Base-by-base conservation (phyloP, 768 basidiomycete species). In the Trametes elegans region DNA sequence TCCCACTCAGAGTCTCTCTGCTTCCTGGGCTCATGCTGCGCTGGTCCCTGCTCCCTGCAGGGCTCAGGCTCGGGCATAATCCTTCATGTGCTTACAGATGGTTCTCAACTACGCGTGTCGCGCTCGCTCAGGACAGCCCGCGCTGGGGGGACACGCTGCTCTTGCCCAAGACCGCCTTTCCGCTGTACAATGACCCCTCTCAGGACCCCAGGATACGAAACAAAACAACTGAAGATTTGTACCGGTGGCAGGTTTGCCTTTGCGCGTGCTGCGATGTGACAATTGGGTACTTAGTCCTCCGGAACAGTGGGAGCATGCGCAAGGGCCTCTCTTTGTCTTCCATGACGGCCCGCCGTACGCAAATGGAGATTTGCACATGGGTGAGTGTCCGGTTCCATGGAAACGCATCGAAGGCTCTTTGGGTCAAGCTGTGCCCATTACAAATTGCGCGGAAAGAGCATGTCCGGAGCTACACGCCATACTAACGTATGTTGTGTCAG, bases 341-440 rank as follows among this genome's bases (percentile, higher is more conserved):
- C 94, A 96, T 61, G 96, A 99, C 68, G 97, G 96, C 0, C 96
- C 96, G 28, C 97, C 97, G 0, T 98, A 98, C 65, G 96, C 96
- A 2, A 99, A 99, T 66, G 97, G 97, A 0, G 82, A 91, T 67
- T 74, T 99, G 36, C 96, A 99, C 67, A 94, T 95, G 77, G 96
- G 95, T 96, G 60, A 57, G 73, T 43, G 4, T 26, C 3, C 32
- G 24, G 38, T 49, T 14, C n/a, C 23, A 45, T 28, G 24, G 16
- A 18, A 14, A 28, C 28, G 3, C 19, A 7, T 26, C 7, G 7
- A 13, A 26, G 2, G 3, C 5, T 38, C 23, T 38, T 26, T 29
- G 24, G 3, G 35, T 36, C n/a, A n/a, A n/a, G n/a, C n/a, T n/a
- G n/a, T n/a, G n/a, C n/a, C n/a, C n/a, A n/a, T n/a, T n/a, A n/a